Evolutionary conservation across 2,329 filamentous ascomycete genomes (phyloP).

Genomic region (Lithohypha guttulata): DNA sequence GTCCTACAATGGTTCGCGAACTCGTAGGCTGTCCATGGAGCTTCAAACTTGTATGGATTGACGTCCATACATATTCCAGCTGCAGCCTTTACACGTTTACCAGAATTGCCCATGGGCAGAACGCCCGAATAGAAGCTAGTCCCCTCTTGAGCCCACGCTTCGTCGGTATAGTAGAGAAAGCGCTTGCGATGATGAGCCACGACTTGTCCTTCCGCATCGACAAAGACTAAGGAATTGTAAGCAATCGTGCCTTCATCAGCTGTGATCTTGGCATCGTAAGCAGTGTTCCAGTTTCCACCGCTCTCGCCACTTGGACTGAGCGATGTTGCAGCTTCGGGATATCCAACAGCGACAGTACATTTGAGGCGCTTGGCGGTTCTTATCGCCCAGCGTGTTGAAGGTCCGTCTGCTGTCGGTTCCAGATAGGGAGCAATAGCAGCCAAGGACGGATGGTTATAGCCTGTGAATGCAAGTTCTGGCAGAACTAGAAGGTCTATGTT

Average conservation of each 20-base stretch:
- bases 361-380: slow-evolving; percentile 42
- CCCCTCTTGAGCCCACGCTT: slow-evolving; percentile 51
- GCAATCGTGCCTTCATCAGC: slow-evolving; percentile 15
- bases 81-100: slow-evolving; percentile 29
- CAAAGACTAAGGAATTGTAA: slow-evolving; percentile 51
- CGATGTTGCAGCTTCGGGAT: slow-evolving; percentile 41
- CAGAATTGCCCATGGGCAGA: slow-evolving; percentile 22
- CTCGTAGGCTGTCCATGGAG: slow-evolving; percentile 49
- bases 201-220: slow-evolving; percentile 44
- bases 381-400: slow-evolving; percentile 48
- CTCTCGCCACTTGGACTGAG: neutral
- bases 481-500: slow-evolving; percentile 49
- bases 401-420: slow-evolving; percentile 46
- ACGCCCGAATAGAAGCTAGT: slow-evolving; percentile 24
- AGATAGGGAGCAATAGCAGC: slow-evolving; percentile 48
- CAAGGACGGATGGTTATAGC: slow-evolving; percentile 52
- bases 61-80: slow-evolving; percentile 46
- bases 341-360: slow-evolving; percentile 54
- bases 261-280: slow-evolving; percentile 16
- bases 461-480: slow-evolving; percentile 52
- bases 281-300: slow-evolving; percentile 19
- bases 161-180: slow-evolving; percentile 57
- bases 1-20: slow-evolving; percentile 47
- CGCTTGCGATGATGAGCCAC: slow-evolving; percentile 52
- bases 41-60: slow-evolving; percentile 52